phyloP scores from a whole-genome alignment of 2,329 filamentous ascomycete species.

The Moelleriella libera region DNA sequence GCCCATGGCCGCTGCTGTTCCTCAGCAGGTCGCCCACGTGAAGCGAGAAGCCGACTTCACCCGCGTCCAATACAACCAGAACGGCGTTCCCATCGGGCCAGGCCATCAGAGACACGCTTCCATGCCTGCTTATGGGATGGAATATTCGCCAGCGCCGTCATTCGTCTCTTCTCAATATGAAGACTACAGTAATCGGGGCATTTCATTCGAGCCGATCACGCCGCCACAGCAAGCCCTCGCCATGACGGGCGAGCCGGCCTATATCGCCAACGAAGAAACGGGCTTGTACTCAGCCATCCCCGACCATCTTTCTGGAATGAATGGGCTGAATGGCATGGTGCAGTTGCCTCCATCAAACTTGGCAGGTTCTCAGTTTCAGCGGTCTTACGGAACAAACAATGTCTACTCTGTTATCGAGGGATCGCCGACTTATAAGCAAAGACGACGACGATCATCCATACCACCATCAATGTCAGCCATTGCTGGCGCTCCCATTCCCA shows the following conservation, averaged over 20 bases:
- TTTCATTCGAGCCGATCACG: conserved; percentile 94
- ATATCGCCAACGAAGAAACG: conserved; percentile 96
- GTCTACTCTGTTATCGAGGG: conserved; percentile 95
- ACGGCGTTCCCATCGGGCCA: conserved; percentile 71
- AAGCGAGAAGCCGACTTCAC: conserved; percentile 82
- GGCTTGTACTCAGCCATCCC: conserved; percentile 91
- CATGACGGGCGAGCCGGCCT: conserved; percentile 78
- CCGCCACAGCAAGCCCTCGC: conserved; percentile 80
- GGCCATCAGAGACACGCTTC: conserved; percentile 87
- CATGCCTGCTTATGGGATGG: conserved; percentile 90
- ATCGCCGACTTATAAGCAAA: conserved; percentile 97
- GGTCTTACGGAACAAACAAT: conserved; percentile 58
- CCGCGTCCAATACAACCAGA: conserved; percentile 81
- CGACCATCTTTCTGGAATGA: conserved; percentile 61
- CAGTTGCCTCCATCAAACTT: conserved; percentile 80
- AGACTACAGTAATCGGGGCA: conserved; percentile 90
- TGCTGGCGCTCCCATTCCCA: conserved; percentile 50
- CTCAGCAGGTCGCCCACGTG: conserved; percentile 52
- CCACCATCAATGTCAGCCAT: conserved; percentile 62
- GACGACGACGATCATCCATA: conserved; percentile 83
- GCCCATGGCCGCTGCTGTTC: conserved; percentile 53
- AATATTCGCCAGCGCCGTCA: conserved; percentile 94
- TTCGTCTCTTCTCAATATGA: conserved; percentile 98
- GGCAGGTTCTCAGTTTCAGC: conserved; percentile 64
- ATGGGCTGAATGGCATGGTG: conserved; percentile 75